phyloP scores from a whole-genome alignment of 768 basidiomycete species.

The Termitomyces sp. region DNA sequence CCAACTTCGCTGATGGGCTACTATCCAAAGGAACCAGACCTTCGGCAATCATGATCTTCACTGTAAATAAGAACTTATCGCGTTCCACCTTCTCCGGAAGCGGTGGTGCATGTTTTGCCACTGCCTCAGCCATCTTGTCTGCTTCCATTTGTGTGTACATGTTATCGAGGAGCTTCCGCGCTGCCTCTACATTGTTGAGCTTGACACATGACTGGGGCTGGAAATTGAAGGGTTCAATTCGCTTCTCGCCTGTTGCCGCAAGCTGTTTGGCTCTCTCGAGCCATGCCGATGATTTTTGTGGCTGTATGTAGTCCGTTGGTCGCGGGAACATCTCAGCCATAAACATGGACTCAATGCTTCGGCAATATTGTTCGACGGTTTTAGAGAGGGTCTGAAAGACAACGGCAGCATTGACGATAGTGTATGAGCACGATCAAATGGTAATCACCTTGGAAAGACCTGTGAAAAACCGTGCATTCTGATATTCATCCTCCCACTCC shows the following conservation, averaged over 20 bases:
- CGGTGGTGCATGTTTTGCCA: constrained; percentile 55
- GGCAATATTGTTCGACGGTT: constrained; percentile 88
- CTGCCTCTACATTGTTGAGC: constrained; percentile 94
- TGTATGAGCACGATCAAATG: neutral
- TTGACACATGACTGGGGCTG: constrained; percentile 92
- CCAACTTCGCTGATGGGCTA: constrained; percentile 73
- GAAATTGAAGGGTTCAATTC: constrained; percentile 94
- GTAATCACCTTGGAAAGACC: constrained; percentile 72
- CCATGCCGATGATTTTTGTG: constrained; percentile 86
- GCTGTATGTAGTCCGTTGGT: constrained; percentile 70
- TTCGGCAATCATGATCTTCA: constrained; percentile 92
- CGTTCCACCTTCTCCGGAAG: constrained; percentile 66
- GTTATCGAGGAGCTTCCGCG: constrained; percentile 84
- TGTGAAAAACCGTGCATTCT: constrained; percentile 87
- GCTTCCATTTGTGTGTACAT: constrained; percentile 91
- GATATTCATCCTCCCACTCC: constrained; percentile 88
- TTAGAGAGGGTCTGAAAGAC: constrained; percentile 76
- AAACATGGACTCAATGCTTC: constrained; percentile 82
- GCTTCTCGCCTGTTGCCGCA: constrained; percentile 77
- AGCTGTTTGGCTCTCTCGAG: constrained; percentile 81
- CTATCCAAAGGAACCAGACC: constrained; percentile 74
- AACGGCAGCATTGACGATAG: neutral
- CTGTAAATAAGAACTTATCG: constrained; percentile 79
- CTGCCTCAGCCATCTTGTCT: constrained; percentile 71
- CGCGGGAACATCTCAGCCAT: constrained; percentile 94